Conservation (phyloP, 73 alveolate species). For the Blepharisma stoltei region DNA sequence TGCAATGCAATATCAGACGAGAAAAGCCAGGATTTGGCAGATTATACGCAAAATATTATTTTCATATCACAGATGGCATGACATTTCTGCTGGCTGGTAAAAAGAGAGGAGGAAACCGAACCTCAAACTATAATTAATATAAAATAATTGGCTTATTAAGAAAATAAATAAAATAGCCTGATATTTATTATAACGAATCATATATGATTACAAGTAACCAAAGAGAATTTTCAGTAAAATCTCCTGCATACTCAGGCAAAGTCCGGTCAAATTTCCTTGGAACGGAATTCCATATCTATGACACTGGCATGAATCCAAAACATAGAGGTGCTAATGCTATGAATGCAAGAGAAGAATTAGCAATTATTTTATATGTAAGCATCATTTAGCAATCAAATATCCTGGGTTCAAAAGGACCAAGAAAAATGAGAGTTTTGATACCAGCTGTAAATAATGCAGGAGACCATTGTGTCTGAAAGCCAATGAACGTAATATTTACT, state of each 20-base stretch:
- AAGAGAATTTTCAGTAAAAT: slow-evolving; percentile 54
- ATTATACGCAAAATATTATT: slow-evolving; percentile 77
- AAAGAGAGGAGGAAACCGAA: slow-evolving; percentile 69
- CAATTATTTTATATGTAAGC: slow-evolving; percentile 67
- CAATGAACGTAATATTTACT: slow-evolving; percentile 33
- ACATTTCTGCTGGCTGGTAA: slow-evolving; percentile 78
- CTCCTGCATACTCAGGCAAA: slow-evolving; percentile 70
- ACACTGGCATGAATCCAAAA: slow-evolving; percentile 78
- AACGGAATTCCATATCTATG: slow-evolving; percentile 78
- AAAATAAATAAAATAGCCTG: too few species aligned
- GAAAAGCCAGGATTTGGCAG: slow-evolving; percentile 72
- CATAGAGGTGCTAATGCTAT: slow-evolving; percentile 52
- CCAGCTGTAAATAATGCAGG: slow-evolving; percentile 62
- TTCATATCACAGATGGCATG: slow-evolving; percentile 72
- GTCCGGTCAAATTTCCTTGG: slow-evolving; percentile 88
- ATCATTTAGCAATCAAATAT: slow-evolving; percentile 49
- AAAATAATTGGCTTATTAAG: too few species aligned
- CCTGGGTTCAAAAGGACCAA: slow-evolving; percentile 87
- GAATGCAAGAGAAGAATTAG: slow-evolving; percentile 58
- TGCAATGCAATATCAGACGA: slow-evolving; percentile 71
- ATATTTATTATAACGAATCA: too few species aligned
- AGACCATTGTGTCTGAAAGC: slow-evolving; percentile 43
- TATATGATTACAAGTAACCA: slow-evolving; percentile 66
- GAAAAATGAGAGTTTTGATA: slow-evolving; percentile 77
- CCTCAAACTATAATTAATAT: slow-evolving; percentile 70